phyloP scores from a whole-genome alignment of 768 basidiomycete species.

The Xerocomus spinulosus region DNA sequence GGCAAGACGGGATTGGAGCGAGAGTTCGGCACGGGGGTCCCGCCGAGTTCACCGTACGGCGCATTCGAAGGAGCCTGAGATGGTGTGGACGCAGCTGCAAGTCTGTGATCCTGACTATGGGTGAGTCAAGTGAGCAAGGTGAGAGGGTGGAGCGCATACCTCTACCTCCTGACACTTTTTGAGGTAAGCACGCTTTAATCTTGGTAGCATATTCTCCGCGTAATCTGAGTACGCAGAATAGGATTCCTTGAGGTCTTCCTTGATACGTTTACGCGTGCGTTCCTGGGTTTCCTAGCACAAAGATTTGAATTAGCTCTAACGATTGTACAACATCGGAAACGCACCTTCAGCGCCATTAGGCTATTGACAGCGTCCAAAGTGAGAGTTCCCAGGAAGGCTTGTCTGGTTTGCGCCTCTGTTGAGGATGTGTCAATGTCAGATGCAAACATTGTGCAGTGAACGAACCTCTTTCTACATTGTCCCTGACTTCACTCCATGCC shows the following conservation, averaged over 20 bases:
- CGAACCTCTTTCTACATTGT: slow-evolving; percentile 78
- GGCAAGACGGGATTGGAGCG: slow-evolving; percentile 45
- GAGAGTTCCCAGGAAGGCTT: slow-evolving; percentile 72
- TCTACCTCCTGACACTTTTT: slow-evolving; percentile 89
- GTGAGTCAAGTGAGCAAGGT: slow-evolving; percentile 8
- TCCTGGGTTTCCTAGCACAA: slow-evolving; percentile 75
- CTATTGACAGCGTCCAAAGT: slow-evolving; percentile 69
- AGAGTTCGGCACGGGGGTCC: slow-evolving; percentile 32
- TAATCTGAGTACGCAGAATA: slow-evolving; percentile 74
- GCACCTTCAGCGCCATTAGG: slow-evolving; percentile 62
- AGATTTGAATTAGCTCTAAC: not conserved
- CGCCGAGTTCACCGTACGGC: slow-evolving; percentile 30
- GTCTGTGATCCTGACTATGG: slow-evolving; percentile 57
- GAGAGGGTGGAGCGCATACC: slow-evolving; percentile 38
- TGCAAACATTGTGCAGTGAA: slow-evolving; percentile 2
- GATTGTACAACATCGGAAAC: not conserved
- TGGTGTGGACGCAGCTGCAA: slow-evolving; percentile 35
- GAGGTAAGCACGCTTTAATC: slow-evolving; percentile 70
- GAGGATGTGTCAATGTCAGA: slow-evolving; percentile 4
- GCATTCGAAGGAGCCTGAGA: slow-evolving; percentile 28
- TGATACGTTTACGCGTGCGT: slow-evolving; percentile 85
- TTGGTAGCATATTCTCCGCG: slow-evolving; percentile 73
- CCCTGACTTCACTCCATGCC: slow-evolving; percentile 81
- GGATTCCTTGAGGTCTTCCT: slow-evolving; percentile 84
- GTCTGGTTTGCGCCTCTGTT: slow-evolving; percentile 75